These are phyloP conservation scores for Hemileia vastatrix DNA, from an alignment of 1,284 basidiomycete species.

Conservation along the genomic window DNA sequence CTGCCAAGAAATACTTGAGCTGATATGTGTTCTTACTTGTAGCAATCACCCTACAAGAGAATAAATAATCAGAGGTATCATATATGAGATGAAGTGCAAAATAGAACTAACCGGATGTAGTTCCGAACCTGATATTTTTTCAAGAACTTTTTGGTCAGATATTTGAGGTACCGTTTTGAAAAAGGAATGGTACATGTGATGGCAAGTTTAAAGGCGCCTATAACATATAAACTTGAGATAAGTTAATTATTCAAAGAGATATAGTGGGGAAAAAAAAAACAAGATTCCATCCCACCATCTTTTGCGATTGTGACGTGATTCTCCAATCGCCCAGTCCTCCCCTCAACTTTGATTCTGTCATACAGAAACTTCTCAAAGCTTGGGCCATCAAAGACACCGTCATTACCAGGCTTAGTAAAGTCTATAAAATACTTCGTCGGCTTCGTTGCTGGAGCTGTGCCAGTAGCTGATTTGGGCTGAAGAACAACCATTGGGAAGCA, in stretches of 20 bases:
- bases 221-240: not conserved
- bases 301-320: conserved; percentile 18
- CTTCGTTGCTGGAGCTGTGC: not conserved
- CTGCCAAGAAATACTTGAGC: conserved; percentile 20
- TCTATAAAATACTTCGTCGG: conserved; percentile 15
- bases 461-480: not conserved
- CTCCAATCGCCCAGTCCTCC: conserved; percentile 15
- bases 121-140: conserved; percentile 21
- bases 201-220: conserved; percentile 14
- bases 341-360: conserved; percentile 21
- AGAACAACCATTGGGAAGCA: not conserved
- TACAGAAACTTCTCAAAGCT: conserved; percentile 21
- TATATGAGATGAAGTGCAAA: no score
- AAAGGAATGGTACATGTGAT: conserved; percentile 20
- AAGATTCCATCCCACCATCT: conserved; percentile 3
- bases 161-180: conserved; percentile 20
- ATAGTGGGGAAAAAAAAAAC: not conserved
- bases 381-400: conserved; percentile 19
- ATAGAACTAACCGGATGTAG: conserved; percentile 15
- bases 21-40: conserved; percentile 22
- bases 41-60: conserved; percentile 9
- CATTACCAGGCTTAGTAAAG: conserved; percentile 9
- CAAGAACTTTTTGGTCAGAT: conserved; percentile 21
- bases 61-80: not conserved
- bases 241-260: not conserved